Evolutionary conservation across 1,284 basidiomycete species (phyloP), one percentile per base, ranked within the genome.

Genomic region (Sanghuangporus baumii): DNA sequence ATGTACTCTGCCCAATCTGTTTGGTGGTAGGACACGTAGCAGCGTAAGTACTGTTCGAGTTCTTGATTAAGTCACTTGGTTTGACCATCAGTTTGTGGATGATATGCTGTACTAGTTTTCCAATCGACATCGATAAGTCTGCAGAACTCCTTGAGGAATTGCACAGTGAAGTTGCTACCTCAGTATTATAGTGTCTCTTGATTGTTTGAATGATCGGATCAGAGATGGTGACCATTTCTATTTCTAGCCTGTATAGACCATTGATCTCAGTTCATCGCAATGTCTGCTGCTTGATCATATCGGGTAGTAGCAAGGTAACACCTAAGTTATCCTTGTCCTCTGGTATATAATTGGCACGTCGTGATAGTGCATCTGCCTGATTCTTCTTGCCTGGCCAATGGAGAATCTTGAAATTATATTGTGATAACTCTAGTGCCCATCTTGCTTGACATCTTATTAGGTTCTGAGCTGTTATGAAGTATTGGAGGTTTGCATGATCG

Each of bases 91-190:
- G 71, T 66, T 58, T 71, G 65, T 1, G 69, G 69, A 20, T 71
- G 26, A 0, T 63, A 69, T 2, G 63, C 56, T 0, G 60, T 61
- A 23, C 26, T 60, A 26, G 43, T 23, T n/a, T 12, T 37, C 16
- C 38, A 47, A n/a, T 61, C 34, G 23, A 61, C 37, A 7, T 43
- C 46, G 11, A 61, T 7, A 3, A 36, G 23, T 11, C 41, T n/a
- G 3, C 9, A 43, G 12, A 61, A 64, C 34, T 71, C 55, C 46
- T 57, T 43, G 11, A 57, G 34, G 26, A 79, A 73, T 12, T 67
- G 58, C 0, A 73, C 69, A 0, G 71, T 64, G 58, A 80, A 81
- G 46, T 73, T 69, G 0, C 71, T 63, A 0, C 78, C 80, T n/a
- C 9, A 9, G 18, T 26, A 18, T 20, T 48, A 5, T 48, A 48